Evolutionary conservation across 2,329 filamentous ascomycete species (phyloP).

Genomic region (Ophiostoma australiae): DNA sequence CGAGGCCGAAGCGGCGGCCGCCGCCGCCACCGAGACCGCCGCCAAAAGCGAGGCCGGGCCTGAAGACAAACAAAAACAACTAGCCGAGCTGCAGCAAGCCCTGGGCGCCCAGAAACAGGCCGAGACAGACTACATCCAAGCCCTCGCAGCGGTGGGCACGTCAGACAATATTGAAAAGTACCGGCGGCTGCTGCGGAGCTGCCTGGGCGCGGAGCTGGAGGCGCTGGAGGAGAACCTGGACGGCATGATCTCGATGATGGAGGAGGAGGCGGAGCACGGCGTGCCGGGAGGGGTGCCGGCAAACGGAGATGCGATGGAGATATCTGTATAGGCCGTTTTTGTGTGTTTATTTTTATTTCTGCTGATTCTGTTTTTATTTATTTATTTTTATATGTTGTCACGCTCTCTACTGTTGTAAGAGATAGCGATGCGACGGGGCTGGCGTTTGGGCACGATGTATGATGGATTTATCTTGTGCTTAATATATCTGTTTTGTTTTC

Average conservation of each 20-base stretch:
- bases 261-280: slow-evolving; percentile 47
- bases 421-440: background rate
- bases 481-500: background rate
- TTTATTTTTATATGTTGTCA: too few relatives aligned
- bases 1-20: slow-evolving; percentile 39
- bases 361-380: background rate
- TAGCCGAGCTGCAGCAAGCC: slow-evolving; percentile 47
- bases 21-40: background rate
- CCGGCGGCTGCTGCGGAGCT: slow-evolving; percentile 61
- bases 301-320: slow-evolving; percentile 25
- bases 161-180: slow-evolving; percentile 72
- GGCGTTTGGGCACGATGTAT: slow-evolving; percentile 10
- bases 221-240: slow-evolving; percentile 62
- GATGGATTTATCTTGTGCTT: background rate
- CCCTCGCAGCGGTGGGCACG: slow-evolving; percentile 63
- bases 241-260: slow-evolving; percentile 58
- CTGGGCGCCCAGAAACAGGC: slow-evolving; percentile 57
- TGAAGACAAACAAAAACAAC: too few relatives aligned
- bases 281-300: slow-evolving; percentile 13
- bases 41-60: too few relatives aligned
- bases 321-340: slow-evolving; percentile 17
- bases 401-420: background rate
- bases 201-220: slow-evolving; percentile 63
- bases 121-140: slow-evolving; percentile 64
- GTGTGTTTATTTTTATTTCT: background rate